Conservation (phyloP, 2,329 filamentous ascomycete genomes). For the Malbranchea zuffiana region DNA sequence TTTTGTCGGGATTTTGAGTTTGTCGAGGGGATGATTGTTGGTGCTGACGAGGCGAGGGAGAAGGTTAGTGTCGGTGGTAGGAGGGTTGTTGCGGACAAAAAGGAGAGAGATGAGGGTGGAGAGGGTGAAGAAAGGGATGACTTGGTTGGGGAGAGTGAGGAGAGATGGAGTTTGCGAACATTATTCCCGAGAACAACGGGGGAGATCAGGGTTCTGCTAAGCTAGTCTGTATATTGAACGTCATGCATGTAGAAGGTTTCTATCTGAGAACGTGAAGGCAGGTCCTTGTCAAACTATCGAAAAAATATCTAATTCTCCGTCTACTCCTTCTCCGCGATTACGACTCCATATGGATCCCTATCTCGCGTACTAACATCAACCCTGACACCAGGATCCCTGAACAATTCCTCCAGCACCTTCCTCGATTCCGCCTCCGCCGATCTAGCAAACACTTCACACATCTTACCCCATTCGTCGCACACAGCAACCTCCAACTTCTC, state of each 20-base stretch:
- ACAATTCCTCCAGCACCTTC: slow-evolving; percentile 38
- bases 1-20: slow-evolving; percentile 80
- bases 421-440: slow-evolving; percentile 23
- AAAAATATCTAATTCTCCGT: no score
- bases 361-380: slow-evolving; percentile 71
- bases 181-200: slow-evolving; percentile 54
- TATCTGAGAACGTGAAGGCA: neutral
- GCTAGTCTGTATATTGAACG: slow-evolving; percentile 26
- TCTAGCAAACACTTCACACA: slow-evolving; percentile 34
- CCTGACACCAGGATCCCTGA: slow-evolving; percentile 43
- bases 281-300: neutral
- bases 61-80: slow-evolving; percentile 24
- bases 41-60: slow-evolving; percentile 44
- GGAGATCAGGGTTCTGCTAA: slow-evolving; percentile 53
- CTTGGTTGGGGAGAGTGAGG: slow-evolving; percentile 20
- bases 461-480: slow-evolving; percentile 42
- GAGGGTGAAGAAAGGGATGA: slow-evolving; percentile 27
- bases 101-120: slow-evolving; percentile 12
- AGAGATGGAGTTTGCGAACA: slow-evolving; percentile 38
- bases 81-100: slow-evolving; percentile 18
- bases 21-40: slow-evolving; percentile 51
- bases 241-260: neutral
- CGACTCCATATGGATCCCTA: slow-evolving; percentile 76
- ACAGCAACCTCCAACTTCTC: slow-evolving; percentile 53
- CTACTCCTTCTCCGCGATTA: slow-evolving; percentile 26